Percentiles rank a stretch among this genome's conserved stretches.
Evolutionary conservation across 176 grass and related monocot genomes (phyloP).

Genomic region (Carex cristatella): DNA sequence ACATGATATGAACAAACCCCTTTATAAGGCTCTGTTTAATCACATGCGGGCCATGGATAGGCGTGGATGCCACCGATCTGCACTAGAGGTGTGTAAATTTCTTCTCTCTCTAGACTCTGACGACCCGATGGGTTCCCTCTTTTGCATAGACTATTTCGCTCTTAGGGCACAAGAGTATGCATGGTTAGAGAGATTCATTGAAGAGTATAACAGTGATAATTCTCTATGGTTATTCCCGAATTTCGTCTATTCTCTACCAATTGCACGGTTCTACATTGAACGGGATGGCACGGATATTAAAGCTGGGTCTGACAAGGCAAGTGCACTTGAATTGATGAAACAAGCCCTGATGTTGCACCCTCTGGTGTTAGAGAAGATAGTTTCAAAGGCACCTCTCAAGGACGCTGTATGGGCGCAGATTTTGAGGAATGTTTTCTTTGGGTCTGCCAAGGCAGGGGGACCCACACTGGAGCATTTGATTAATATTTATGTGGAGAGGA

Average conservation of each 20-base stretch:
- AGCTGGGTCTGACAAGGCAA: conserved; percentile 40
- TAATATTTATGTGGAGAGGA: conserved; percentile 89
- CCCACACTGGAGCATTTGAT: conserved; percentile 96
- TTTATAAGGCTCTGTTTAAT: conserved; percentile 77
- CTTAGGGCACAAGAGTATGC: conserved; percentile 85
- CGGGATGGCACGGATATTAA: conserved; percentile 31
- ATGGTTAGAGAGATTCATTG: conserved; percentile 83
- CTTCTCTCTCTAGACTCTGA: conserved; percentile 90
- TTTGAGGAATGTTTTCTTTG: conserved; percentile 80
- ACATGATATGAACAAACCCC: conserved; percentile 81
- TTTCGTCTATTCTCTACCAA: conserved; percentile 88
- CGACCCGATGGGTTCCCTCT: conserved; percentile 82
- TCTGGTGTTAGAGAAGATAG: conserved; percentile 63
- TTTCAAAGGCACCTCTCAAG: conserved; percentile 88
- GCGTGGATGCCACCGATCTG: conserved; percentile 90
- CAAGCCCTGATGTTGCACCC: conserved; percentile 99
- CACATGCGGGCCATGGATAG: conserved; percentile 94
- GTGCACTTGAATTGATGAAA: conserved; percentile 85
- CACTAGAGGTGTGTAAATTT: conserved; percentile 93
- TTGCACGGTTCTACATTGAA: conserved; percentile 78
- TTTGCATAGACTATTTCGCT: conserved; percentile 98
- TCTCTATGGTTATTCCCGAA: conserved; percentile 92
- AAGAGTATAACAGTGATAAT: conserved; percentile 74
- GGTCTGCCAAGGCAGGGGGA: conserved; percentile 85
- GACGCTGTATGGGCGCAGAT: conserved; percentile 81